phyloP scores from a whole-genome alignment of 768 basidiomycete genomes.

The Dioszegia hungarica region DNA sequence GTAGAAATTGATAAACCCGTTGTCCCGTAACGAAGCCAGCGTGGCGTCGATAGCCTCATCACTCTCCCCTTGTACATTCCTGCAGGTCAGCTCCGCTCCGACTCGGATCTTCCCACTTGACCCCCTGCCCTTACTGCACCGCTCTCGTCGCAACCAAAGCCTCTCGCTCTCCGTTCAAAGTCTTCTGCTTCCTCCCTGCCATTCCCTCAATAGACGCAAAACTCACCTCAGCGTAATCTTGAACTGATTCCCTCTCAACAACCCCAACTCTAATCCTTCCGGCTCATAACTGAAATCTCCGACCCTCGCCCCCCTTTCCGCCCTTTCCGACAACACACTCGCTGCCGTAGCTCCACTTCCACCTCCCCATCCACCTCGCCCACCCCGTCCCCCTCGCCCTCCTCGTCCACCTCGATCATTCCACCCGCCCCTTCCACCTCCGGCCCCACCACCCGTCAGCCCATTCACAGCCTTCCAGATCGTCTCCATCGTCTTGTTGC shows the following conservation, averaged over 20 bases:
- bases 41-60: conserved; percentile 67
- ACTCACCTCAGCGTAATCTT: conserved; percentile 83
- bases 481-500: conserved; percentile 60
- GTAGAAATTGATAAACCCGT: conserved; percentile 97
- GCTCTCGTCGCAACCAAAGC: not conserved
- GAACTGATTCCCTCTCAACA: conserved; percentile 94
- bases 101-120: not conserved
- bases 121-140: too few species aligned
- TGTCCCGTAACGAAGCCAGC: conserved; percentile 68
- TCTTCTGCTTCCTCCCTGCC: not conserved
- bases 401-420: too few species aligned
- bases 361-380: too few species aligned
- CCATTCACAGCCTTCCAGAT: conserved; percentile 80
- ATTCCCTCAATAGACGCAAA: not conserved
- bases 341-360: conserved; percentile 48
- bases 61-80: conserved; percentile 78
- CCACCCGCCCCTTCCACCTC: not conserved
- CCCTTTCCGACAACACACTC: conserved; percentile 65
- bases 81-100: conserved; percentile 47
- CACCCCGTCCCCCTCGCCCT: too few species aligned
- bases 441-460: conserved; percentile 55
- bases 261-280: conserved; percentile 78
- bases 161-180: not conserved
- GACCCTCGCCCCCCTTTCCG: conserved; percentile 82
- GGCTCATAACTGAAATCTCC: conserved; percentile 83